Base-by-base conservation (phyloP, 1,284 basidiomycete genomes). In the Austropuccinia psidii region DNA sequence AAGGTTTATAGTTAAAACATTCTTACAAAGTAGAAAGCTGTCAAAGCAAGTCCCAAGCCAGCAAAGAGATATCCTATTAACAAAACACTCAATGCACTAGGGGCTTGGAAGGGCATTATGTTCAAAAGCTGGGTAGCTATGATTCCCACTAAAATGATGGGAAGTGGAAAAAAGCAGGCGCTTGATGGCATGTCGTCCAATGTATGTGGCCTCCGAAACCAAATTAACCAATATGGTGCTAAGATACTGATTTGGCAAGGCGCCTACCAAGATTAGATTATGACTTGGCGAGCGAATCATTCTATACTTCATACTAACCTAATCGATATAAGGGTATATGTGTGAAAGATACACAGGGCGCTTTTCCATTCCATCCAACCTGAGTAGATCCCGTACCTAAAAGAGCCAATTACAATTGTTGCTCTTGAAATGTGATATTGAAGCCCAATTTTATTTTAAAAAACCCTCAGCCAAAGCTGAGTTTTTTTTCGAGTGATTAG, bases 51-150 rank as follows among this genome's bases (percentile, higher is more conserved):
- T 27, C 62, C 62, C 7, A 66, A 66, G 8, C 62, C 62, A 27
- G 47, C 62, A 66, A 66, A 66, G 41, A 66, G 62, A 39, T 66
- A 66, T 15, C 62, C 62, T 50, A 41, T 29, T n/a, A 66, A 1
- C 45, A 66, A n/a, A 66, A 47, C 47, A 52, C 54, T 29, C 17
- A 66, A 52, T 13, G 29, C 39, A 50, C 33, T 19, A 5, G n/a
- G 21, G 45, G n/a, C 54, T 17, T 66, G 47, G 1, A 52, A 45
- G 17, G 62, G 62, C 45, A 66, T 21, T 15, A 33, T 52, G 24
- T 66, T 33, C 47, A 66, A 52, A 52, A 66, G 62, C 15, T 66
- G 47, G 39, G 37, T 37, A 7, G 62, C 62, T 49, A 66, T 66
- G 31, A 66, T 49, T 13, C 62, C 62, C 8, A 37, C 54, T 49